Percentiles rank a stretch among this genome's conserved stretches.
phyloP scores from a whole-genome alignment of 768 basidiomycete genomes.

The Tricholoma bakamatsutake region DNA sequence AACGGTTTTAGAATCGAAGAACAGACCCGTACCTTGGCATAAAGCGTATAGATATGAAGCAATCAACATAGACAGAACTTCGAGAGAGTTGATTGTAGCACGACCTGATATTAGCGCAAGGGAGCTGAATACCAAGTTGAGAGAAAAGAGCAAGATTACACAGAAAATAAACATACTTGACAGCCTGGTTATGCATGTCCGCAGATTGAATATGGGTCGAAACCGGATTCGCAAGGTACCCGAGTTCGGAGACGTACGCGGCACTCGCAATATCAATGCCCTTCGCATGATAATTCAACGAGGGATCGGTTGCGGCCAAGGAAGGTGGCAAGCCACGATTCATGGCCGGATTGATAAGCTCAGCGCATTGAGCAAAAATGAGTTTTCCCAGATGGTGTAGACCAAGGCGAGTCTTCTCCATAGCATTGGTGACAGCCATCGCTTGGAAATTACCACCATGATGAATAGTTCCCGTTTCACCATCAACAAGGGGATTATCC shows the following conservation, averaged over 20 bases:
- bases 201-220: constrained; percentile 82
- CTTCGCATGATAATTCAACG: constrained; percentile 78
- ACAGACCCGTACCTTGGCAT: constrained; percentile 48
- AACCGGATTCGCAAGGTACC: constrained; percentile 78
- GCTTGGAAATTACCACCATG: constrained; percentile 91
- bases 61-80: constrained; percentile 69
- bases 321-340: constrained; percentile 81
- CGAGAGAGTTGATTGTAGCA: constrained; percentile 70
- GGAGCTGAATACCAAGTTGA: constrained; percentile 42
- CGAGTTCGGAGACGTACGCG: constrained; percentile 78
- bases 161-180: constrained; percentile 54
- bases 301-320: constrained; percentile 73
- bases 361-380: constrained; percentile 61
- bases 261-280: constrained; percentile 82
- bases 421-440: constrained; percentile 77
- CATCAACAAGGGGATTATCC: constrained; percentile 81
- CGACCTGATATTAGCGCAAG: constrained; percentile 81
- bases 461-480: constrained; percentile 58
- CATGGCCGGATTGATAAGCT: constrained; percentile 69
- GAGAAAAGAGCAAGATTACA: not conserved
- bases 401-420: constrained; percentile 79
- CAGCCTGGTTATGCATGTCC: constrained; percentile 90
- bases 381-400: constrained; percentile 69
- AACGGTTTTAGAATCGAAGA: not conserved
- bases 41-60: constrained; percentile 68